phyloP scores from a whole-genome alignment of 2,329 filamentous ascomycete genomes.

The Alternaria panax region DNA sequence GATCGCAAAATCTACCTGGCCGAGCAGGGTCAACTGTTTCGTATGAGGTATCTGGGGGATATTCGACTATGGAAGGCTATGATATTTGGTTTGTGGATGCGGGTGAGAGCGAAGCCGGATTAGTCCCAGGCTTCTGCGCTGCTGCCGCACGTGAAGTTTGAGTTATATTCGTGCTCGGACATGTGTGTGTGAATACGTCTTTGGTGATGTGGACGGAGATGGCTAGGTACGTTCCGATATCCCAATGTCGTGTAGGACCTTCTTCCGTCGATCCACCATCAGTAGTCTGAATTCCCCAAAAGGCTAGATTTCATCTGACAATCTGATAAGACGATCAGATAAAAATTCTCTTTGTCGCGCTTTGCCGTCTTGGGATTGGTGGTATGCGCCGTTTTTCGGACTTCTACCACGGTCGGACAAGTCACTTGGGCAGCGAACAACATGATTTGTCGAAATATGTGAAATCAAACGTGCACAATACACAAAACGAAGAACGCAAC shows the following conservation, averaged over 20 bases:
- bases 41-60: neutral
- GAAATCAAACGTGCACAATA: neutral
- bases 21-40: neutral
- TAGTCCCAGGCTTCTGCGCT: neutral
- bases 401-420: neutral
- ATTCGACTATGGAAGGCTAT: neutral
- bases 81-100: neutral
- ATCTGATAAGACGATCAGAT: conserved; percentile 3
- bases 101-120: neutral
- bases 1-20: neutral
- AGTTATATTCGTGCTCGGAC: neutral
- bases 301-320: neutral
- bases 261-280: neutral
- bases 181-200: neutral
- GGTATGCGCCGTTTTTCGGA: neutral
- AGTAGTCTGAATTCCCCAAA: neutral
- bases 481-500: accelerated
- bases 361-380: neutral
- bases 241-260: neutral
- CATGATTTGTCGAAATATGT: neutral
- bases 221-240: neutral
- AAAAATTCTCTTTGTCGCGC: neutral
- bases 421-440: neutral
- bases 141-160: neutral
- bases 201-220: neutral